Percentiles rank a stretch among this genome's conserved stretches.
These are phyloP conservation scores for Parachlorella kessleri DNA, from an alignment of 139 green algal genomes.

Conservation along the genomic window DNA sequence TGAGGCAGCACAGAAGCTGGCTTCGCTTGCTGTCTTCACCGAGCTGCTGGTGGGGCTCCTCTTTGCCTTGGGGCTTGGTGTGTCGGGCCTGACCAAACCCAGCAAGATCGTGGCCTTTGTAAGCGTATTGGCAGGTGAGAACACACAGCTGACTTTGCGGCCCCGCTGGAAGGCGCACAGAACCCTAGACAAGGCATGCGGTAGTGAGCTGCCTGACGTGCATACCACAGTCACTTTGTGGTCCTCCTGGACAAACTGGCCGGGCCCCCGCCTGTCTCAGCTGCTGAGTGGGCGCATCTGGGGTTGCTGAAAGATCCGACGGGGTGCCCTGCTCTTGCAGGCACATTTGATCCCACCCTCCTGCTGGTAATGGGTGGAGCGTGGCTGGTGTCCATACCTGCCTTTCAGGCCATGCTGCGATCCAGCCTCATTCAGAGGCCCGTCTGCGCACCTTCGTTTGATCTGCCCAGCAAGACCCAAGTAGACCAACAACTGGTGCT, in stretches of 20 bases:
- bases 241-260: too few species aligned
- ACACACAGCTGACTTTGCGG: too few species aligned
- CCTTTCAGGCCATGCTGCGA: conserved; percentile 39
- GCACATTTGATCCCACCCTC: conserved; percentile 61
- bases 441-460: conserved; percentile 28
- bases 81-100: conserved; percentile 73
- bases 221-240: too few species aligned
- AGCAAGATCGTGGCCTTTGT: conserved; percentile 61
- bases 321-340: conserved; percentile 2
- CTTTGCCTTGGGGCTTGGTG: conserved; percentile 72
- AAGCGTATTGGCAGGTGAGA: background rate
- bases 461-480: conserved; percentile 46
- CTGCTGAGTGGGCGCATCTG: too few species aligned
- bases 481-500: conserved; percentile 69
- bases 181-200: too few species aligned
- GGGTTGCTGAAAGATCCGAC: too few species aligned
- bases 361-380: conserved; percentile 81
- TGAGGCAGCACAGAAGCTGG: conserved; percentile 16
- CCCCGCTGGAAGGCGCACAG: too few species aligned
- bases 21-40: background rate
- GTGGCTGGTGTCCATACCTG: conserved; percentile 58
- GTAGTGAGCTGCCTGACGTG: too few species aligned
- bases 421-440: conserved; percentile 3
- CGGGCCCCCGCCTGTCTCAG: too few species aligned
- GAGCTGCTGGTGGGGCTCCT: conserved; percentile 53